Percentiles rank a stretch among this genome's conserved stretches.
phyloP scores from a whole-genome alignment of 768 basidiomycete species.

The Hericium alpestre region DNA sequence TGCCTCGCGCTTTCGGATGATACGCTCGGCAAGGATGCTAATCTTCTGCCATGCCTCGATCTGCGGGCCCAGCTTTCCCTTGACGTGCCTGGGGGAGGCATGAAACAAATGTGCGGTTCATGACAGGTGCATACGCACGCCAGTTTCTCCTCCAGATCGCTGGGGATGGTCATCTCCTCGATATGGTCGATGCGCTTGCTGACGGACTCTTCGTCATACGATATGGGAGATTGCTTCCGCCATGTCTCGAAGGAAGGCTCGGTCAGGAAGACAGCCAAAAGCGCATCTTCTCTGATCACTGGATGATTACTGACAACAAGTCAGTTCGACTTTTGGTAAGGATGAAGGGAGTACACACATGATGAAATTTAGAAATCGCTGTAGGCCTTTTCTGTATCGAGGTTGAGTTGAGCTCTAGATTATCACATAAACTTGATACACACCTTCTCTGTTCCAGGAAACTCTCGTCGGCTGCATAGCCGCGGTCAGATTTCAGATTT shows the following conservation, averaged over 20 bases:
- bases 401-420: not conserved
- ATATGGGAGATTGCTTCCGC: conserved; percentile 69
- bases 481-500: conserved; percentile 6
- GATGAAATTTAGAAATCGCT: conserved; percentile 69
- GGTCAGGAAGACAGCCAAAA: conserved; percentile 70
- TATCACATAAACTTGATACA: conserved; percentile 1
- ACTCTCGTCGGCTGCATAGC: conserved; percentile 60
- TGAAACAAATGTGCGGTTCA: not conserved
- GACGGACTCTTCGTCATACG: conserved; percentile 79
- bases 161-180: conserved; percentile 89
- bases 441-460: conserved; percentile 89
- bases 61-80: conserved; percentile 60
- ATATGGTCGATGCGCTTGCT: conserved; percentile 69
- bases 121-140: conserved; percentile 29
- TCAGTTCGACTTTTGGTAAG: conserved; percentile 4
- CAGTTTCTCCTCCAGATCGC: conserved; percentile 86
- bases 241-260: conserved; percentile 80
- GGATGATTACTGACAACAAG: conserved; percentile 67
- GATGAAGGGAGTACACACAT: conserved; percentile 33
- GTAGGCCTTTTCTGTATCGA: conserved; percentile 57
- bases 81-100: conserved; percentile 44
- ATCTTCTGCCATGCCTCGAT: conserved; percentile 92
- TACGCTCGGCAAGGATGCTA: conserved; percentile 76
- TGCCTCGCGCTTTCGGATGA: conserved; percentile 84
- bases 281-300: conserved; percentile 76